Evolutionary conservation across 495 filamentous ascomycete species (phyloP).

Genomic region (Endocarpon pusillum): DNA sequence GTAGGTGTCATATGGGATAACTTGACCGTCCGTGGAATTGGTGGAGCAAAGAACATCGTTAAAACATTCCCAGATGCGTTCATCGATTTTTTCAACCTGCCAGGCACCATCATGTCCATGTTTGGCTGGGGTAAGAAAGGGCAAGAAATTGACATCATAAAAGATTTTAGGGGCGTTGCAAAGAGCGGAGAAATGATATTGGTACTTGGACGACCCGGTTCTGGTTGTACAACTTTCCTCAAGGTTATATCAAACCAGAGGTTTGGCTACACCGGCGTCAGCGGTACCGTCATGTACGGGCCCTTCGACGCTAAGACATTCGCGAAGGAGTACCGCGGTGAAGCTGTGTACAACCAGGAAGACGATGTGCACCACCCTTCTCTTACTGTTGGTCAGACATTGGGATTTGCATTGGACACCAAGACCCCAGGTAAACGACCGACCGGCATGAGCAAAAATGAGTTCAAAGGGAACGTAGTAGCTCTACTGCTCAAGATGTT

Average conservation of each 20-base stretch:
- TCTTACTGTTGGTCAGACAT: conserved; percentile 67
- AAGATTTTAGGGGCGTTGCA: conserved; percentile 38
- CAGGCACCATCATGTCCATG: conserved; percentile 38
- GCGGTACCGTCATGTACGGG: conserved; percentile 68
- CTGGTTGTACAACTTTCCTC: conserved; percentile 76
- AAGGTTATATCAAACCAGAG: conserved; percentile 73
- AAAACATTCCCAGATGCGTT: conserved; percentile 75
- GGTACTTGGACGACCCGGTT: conserved; percentile 72
- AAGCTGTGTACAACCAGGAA: conserved; percentile 75
- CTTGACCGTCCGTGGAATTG: conserved; percentile 61
- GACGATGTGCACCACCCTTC: conserved; percentile 70
- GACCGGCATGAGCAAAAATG: conserved; percentile 41
- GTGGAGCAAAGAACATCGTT: conserved; percentile 58
- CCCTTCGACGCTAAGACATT: conserved; percentile 43
- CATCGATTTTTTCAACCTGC: conserved; percentile 55
- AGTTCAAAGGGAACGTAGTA: conserved; percentile 56
- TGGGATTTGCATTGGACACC: conserved; percentile 67
- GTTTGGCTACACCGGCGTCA: conserved; percentile 56
- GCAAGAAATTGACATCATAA: conserved; percentile 41
- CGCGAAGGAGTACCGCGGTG: conserved; percentile 54
- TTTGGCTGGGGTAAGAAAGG: conserved; percentile 43
- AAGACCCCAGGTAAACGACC: conserved; percentile 63
- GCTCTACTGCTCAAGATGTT: conserved; percentile 67
- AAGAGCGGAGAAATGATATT: conserved; percentile 82
- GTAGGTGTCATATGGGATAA: conserved; percentile 60